These are phyloP conservation scores for Bombardia bombarda DNA, from an alignment of 495 filamentous ascomycete genomes.

Conservation along the genomic window DNA sequence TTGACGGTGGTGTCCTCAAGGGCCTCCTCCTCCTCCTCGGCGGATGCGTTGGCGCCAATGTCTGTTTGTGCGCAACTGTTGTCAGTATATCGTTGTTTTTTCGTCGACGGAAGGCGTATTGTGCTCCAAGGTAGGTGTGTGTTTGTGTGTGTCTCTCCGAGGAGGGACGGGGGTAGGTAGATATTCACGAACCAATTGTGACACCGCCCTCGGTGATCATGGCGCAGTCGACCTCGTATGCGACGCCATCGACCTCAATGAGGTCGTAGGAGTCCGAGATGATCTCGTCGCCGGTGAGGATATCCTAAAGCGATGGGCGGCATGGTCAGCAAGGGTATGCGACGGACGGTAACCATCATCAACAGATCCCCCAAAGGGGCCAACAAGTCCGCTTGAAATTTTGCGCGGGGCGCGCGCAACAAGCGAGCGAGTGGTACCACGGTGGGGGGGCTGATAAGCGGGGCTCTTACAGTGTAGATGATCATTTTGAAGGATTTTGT, in stretches of 20 bases:
- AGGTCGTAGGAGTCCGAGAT: conserved; percentile 87
- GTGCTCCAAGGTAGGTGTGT: no score
- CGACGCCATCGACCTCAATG: conserved; percentile 63
- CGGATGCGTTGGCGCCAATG: conserved; percentile 94
- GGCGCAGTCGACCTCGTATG: conserved; percentile 82
- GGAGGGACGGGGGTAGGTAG: not conserved
- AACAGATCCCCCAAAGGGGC: no score
- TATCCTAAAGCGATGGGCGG: conserved; percentile 52
- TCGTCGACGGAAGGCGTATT: no score
- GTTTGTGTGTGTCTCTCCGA: no score
- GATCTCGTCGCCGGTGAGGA: conserved; percentile 86
- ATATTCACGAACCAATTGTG: conserved; percentile 54
- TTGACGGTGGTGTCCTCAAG: conserved; percentile 58
- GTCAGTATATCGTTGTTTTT: conserved; percentile 3
- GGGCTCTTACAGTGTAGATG: conserved; percentile 80
- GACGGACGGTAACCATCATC: no score
- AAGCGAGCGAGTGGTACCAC: not conserved
- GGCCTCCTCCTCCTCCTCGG: conserved; percentile 74
- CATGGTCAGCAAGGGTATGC: conserved; percentile 3
- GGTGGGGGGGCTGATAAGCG: no score
- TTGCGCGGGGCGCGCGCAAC: not conserved
- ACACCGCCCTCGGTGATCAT: conserved; percentile 73
- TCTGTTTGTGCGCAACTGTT: conserved; percentile 38
- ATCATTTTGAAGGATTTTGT: conserved; percentile 57
- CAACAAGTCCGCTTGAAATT: no score